Evolutionary conservation across 345 rosid genomes (phyloP).

Genomic region (Camelina neglecta): DNA sequence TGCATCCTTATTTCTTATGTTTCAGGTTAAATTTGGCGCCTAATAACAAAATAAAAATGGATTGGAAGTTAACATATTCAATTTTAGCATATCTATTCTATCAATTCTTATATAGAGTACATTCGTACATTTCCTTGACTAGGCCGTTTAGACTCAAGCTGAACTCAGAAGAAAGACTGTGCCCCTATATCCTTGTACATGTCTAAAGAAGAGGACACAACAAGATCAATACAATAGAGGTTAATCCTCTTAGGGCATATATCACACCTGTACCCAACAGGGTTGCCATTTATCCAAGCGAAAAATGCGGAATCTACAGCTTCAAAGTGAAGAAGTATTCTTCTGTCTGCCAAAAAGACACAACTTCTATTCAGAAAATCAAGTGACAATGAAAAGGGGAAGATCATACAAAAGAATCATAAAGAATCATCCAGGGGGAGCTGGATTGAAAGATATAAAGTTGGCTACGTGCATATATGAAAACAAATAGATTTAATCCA

Average conservation of each 20-base stretch:
- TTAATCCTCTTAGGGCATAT: conserved; percentile 15
- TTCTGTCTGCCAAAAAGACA: conserved; percentile 66
- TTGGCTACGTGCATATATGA: conserved; percentile 7
- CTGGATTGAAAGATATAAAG: background rate
- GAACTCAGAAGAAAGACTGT: background rate
- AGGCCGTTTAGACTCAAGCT: conserved; percentile 23
- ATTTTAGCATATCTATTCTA: background rate
- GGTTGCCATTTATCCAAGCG: conserved; percentile 88
- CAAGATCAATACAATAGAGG: conserved; percentile 6
- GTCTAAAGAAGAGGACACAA: conserved; percentile 12
- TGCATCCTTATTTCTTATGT: background rate
- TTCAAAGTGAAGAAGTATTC: conserved; percentile 95
- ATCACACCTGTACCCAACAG: conserved; percentile 87
- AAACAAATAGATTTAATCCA: background rate
- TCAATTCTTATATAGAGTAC: background rate
- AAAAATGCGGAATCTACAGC: conserved; percentile 97
- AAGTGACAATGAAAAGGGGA: conserved; percentile 14
- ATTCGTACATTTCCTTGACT: conserved; percentile 5
- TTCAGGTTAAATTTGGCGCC: conserved; percentile 5
- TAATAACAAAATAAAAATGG: background rate
- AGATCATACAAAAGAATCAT: background rate
- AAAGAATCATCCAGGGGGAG: background rate
- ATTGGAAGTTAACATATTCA: background rate
- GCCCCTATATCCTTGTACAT: conserved; percentile 7
- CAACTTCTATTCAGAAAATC: conserved; percentile 12